Evolutionary conservation across 768 basidiomycete species (phyloP).

Genomic region (Suillus subluteus): DNA sequence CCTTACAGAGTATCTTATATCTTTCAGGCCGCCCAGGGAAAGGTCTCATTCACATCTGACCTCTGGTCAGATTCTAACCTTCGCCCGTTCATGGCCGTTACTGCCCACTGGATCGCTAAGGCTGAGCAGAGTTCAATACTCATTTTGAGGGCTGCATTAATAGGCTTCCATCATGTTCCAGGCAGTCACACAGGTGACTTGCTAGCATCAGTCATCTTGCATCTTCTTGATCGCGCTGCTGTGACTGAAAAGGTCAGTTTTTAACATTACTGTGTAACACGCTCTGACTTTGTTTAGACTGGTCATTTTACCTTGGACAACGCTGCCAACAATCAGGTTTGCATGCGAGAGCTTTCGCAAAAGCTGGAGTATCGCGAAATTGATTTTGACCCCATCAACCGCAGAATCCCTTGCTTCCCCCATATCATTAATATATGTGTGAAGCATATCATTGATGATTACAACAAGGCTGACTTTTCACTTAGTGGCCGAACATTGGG

Average conservation of each 20-base stretch:
- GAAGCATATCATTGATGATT: not conserved
- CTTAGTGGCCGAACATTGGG: not conserved
- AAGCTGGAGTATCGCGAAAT: not conserved
- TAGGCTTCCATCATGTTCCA: constrained; percentile 20
- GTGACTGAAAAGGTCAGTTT: not conserved
- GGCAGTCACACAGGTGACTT: constrained; percentile 20
- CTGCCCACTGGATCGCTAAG: constrained; percentile 17
- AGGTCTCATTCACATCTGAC: constrained; percentile 19
- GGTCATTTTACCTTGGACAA: constrained; percentile 1
- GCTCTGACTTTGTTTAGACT: not conserved
- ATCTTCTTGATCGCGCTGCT: not conserved
- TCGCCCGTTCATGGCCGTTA: constrained; percentile 19
- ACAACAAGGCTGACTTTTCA: not conserved
- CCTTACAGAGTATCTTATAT: not conserved
- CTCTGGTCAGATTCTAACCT: constrained; percentile 20
- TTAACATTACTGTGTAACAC: not conserved
- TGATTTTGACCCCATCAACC: not conserved
- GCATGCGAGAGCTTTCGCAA: not conserved
- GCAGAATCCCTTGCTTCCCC: not conserved
- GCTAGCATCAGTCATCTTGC: constrained; percentile 8
- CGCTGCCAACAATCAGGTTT: not conserved
- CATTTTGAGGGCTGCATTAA: constrained; percentile 11
- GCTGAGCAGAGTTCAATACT: constrained; percentile 7
- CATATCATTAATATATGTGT: not conserved
- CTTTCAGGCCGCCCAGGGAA: constrained; percentile 4